Base-by-base conservation (phyloP, 306 rosid genomes). In the Cicer bijugum region DNA sequence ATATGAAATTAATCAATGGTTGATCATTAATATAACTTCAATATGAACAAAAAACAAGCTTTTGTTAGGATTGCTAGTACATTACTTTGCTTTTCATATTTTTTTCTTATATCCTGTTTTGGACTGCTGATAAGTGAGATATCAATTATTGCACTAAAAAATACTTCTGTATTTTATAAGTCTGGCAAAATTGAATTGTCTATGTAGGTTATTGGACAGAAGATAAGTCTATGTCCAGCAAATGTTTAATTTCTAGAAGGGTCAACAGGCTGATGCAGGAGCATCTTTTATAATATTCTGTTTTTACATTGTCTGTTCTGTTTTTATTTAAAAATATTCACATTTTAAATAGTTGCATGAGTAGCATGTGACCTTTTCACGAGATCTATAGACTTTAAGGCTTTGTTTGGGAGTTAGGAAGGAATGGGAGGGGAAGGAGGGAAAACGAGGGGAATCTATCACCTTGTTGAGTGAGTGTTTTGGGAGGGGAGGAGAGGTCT, bases 191-290 rank as follows among this genome's bases (percentile, higher is more conserved):
- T 28, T 35, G 38, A 6, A 35, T 35, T 61, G 50, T 61, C 23
- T 40, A 10, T 55, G 39, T 35, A 45, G 12, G 68, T 72, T 43
- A 52, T 60, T 48, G 48, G 70, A 10, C 17, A 47, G 50, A 35
- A 35, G 45, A 20, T 23, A 56, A 40, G 12, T 10, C 6, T 16
- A 58, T 60, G 77, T 47, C 46, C 39, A 14, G 12, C 47, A n/a
- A 17, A 42, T 16, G 63, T 51, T 55, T 69, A 59, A 14, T 46
- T 45, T 59, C 38, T 28, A 28, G 47, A 73, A 15, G 10, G 50
- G 37, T 45, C 69, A 73, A 73, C 16, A 35, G 46, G 44, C 39
- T 70, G 63, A 15, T 70, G 64, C 48, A 6, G 28, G 56, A 15
- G 16, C 37, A 42, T 28, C 69, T 28, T 60, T 58, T 6, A 16